Base-by-base conservation (phyloP, 257 asterid species). In the Solanum raphanifolium region DNA sequence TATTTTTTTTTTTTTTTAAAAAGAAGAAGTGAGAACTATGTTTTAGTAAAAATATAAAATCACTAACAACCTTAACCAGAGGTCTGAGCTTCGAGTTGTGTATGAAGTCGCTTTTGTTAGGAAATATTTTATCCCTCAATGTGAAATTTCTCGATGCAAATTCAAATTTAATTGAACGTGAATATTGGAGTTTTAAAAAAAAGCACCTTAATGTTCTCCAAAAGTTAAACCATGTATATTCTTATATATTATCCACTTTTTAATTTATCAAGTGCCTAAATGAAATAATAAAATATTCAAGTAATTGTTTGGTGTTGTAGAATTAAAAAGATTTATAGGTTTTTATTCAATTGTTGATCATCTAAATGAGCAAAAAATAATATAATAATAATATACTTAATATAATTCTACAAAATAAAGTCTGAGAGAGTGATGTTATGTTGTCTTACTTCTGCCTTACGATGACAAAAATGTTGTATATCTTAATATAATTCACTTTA, bases 61-160 rank as follows among this genome's bases (percentile, higher is more conserved):
- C n/a, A 55, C 10, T 16, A 16, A 52, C 4, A 16, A 18, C 0
- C 23, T 16, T 52, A 16, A 16, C 0, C 3, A 16, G 1, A 16
- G 9, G 9, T 52, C 0, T 16, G 23, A 0, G 0, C 1, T 18
- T 52, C 1, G 4, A 52, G 23, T 16, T 52, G 1, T 52, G 62
- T 52, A 52, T 52, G 23, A 18, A 52, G 9, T 52, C 3, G 20
- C 20, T 1, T 46, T 46, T 46, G 20, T 46, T 46, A 46, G 7
- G 20, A 0, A 46, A 0, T 0, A 46, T 46, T 46, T 46, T 46
- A 46, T 0, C 0, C 0, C 1, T 46, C 3, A 48, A 48, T 48
- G 3, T 48, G 21, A 0, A 15, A 48, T 5, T 48, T 48, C 21
- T 48, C 21, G 1, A 55, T 20, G 2, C 8, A 18, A 55, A 16